A percentile compares a stretch with the other conserved stretches of the same genome.
These are phyloP conservation scores for Wallacemonas collosoma DNA, from an alignment of 208 protist genomes.

Conservation along the genomic window DNA sequence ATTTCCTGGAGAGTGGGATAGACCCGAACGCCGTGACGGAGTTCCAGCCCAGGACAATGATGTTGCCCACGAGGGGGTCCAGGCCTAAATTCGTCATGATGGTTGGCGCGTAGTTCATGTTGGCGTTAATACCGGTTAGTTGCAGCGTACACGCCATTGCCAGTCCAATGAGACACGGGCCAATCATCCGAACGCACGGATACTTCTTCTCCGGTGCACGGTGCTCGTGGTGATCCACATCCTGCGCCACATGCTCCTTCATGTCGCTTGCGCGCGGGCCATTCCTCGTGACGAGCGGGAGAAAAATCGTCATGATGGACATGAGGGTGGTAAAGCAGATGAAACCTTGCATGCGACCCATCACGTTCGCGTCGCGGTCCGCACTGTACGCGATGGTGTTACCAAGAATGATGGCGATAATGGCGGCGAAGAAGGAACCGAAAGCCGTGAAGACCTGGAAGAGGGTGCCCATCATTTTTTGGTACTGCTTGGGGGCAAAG, in stretches of 20 bases:
- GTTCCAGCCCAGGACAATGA: conserved; percentile 71
- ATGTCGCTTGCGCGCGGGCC: conserved; percentile 20
- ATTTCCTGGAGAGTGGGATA: conserved; percentile 46
- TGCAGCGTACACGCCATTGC: conserved; percentile 43
- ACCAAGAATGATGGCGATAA: conserved; percentile 41
- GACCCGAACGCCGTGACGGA: conserved; percentile 43
- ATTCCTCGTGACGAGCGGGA: conserved; percentile 37
- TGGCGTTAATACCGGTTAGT: conserved; percentile 74
- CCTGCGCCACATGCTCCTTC: conserved; percentile 22
- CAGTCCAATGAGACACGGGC: conserved; percentile 33
- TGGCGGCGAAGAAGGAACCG: conserved; percentile 44
- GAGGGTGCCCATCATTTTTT: conserved; percentile 41
- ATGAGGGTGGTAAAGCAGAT: conserved; percentile 31
- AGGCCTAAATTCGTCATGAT: conserved; percentile 53
- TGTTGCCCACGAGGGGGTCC: conserved; percentile 51
- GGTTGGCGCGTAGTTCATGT: conserved; percentile 71
- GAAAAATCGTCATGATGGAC: conserved; percentile 30
- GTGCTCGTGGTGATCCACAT: neutral
- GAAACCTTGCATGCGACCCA: conserved; percentile 48
- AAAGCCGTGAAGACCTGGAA: conserved; percentile 57
- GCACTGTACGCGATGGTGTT: conserved; percentile 33
- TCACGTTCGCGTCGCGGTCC: conserved; percentile 27
- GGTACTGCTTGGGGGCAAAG: conserved; percentile 31
- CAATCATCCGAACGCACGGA: conserved; percentile 32
- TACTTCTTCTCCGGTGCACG: conserved; percentile 21